These are phyloP conservation scores for Leccinum disarticulatum DNA, from an alignment of 768 basidiomycete genomes.

Conservation along the genomic window DNA sequence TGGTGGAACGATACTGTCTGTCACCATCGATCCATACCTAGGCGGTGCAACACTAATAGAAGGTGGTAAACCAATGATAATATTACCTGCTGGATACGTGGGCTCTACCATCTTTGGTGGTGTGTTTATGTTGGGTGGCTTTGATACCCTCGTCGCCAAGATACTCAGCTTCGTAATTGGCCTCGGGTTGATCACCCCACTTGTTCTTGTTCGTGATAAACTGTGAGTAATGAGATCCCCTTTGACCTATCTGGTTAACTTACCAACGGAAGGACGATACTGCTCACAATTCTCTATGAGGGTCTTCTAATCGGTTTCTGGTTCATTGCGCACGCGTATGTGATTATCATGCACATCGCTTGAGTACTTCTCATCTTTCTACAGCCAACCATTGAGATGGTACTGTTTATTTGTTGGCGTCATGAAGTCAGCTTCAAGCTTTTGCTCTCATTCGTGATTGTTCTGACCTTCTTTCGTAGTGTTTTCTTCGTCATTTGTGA, in stretches of 20 bases:
- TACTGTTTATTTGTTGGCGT: constrained; percentile 81
- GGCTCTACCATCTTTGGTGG: constrained; percentile 83
- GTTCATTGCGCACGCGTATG: constrained; percentile 91
- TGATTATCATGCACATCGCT: constrained; percentile 15
- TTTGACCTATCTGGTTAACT: constrained; percentile 7
- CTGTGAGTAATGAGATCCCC: constrained; percentile 51
- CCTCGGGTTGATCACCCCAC: constrained; percentile 81
- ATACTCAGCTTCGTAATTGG: constrained; percentile 90
- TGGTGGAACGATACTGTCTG: constrained; percentile 73
- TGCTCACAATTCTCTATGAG: constrained; percentile 80
- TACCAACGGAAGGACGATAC: constrained; percentile 63
- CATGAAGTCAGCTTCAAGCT: constrained; percentile 64
- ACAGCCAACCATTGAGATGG: constrained; percentile 78
- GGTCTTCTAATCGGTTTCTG: constrained; percentile 88
- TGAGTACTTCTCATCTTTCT: constrained; percentile 10
- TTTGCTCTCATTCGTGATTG: constrained; percentile 8
- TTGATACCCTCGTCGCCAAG: constrained; percentile 89
- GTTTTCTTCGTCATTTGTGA: constrained; percentile 85
- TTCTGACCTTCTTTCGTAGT: constrained; percentile 37
- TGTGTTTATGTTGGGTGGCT: constrained; percentile 79
- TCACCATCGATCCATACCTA: constrained; percentile 82
- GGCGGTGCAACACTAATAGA: constrained; percentile 66
- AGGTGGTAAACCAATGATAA: constrained; percentile 70
- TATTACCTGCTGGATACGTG: constrained; percentile 77
- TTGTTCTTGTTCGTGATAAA: constrained; percentile 87